Evolutionary conservation across 768 basidiomycete genomes (phyloP).

Genomic region (Ramaria sp.): DNA sequence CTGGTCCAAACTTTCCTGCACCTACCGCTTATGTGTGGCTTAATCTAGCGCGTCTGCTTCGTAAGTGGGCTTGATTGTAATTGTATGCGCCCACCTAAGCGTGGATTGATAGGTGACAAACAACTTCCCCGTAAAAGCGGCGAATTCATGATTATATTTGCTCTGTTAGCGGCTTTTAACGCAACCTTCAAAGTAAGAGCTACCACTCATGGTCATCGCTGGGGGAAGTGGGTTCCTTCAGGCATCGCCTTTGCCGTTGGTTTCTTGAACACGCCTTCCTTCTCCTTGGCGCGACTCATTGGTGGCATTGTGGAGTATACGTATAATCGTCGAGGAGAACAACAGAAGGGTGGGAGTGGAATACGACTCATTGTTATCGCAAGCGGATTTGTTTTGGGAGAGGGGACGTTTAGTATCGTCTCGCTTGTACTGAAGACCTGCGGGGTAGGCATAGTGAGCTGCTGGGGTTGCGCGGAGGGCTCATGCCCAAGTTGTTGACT

Average conservation of each 20-base stretch:
- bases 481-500: constrained; percentile 52
- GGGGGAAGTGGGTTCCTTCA: constrained; percentile 77
- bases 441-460: constrained; percentile 68
- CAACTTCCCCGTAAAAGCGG: constrained; percentile 66
- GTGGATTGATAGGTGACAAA: constrained; percentile 55
- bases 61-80: constrained; percentile 31
- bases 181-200: constrained; percentile 59
- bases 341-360: constrained; percentile 28
- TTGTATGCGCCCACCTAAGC: background rate
- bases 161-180: constrained; percentile 53
- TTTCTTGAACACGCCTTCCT: constrained; percentile 91
- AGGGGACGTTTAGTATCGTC: constrained; percentile 81
- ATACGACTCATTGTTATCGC: constrained; percentile 80
- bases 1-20: constrained; percentile 90
- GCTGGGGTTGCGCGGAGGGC: constrained; percentile 77
- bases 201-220: constrained; percentile 33
- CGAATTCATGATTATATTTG: constrained; percentile 73
- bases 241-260: constrained; percentile 94
- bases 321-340: constrained; percentile 38
- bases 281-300: constrained; percentile 82
- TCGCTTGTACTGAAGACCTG: constrained; percentile 62
- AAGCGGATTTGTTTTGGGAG: constrained; percentile 92
- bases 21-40: constrained; percentile 95
- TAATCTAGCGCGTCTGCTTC: constrained; percentile 60
- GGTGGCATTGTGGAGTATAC: constrained; percentile 76